These are phyloP conservation scores for Aspergillus mulundensis DNA, from an alignment of 495 filamentous ascomycete species.

Conservation along the genomic window DNA sequence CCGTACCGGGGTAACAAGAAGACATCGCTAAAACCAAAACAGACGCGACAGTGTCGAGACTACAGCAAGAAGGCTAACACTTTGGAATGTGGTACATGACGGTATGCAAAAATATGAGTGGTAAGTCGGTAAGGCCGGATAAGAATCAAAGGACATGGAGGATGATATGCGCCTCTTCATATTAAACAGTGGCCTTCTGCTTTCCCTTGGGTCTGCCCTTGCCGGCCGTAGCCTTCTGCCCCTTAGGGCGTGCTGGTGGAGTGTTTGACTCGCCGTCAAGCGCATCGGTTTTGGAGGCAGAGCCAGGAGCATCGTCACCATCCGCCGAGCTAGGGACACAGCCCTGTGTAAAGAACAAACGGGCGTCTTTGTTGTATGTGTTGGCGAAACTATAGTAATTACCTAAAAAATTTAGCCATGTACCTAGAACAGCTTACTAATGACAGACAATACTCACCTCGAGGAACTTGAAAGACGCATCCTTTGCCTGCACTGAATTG, in stretches of 20 bases:
- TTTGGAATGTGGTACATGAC: neutral
- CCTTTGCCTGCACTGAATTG: constrained; percentile 79
- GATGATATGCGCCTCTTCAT: neutral
- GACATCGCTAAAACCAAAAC: constrained; percentile 25
- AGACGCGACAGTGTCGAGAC: neutral
- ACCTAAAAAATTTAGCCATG: constrained; percentile 41
- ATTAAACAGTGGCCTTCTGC: constrained; percentile 28
- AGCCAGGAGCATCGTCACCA: constrained; percentile 25
- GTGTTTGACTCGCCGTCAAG: constrained; percentile 29
- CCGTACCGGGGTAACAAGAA: constrained; percentile 19
- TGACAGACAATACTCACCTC: constrained; percentile 58
- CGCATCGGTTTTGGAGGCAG: constrained; percentile 23
- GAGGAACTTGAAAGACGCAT: constrained; percentile 86
- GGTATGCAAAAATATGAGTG: constrained; percentile 9
- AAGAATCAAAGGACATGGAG: neutral
- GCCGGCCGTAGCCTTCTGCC: constrained; percentile 13
- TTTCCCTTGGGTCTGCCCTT: constrained; percentile 41
- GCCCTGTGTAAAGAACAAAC: constrained; percentile 83
- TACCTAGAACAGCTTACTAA: neutral
- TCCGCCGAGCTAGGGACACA: constrained; percentile 47
- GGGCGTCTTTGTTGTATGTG: constrained; percentile 57
- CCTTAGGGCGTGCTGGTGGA: constrained; percentile 9
- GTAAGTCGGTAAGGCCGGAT: neutral
- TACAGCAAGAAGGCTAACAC: neutral
- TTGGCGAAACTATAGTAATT: constrained; percentile 85